Evolutionary conservation across 345 rosid genomes (phyloP), one percentile per base, ranked within the genome.

Genomic region (Bruguiera sexangula): DNA sequence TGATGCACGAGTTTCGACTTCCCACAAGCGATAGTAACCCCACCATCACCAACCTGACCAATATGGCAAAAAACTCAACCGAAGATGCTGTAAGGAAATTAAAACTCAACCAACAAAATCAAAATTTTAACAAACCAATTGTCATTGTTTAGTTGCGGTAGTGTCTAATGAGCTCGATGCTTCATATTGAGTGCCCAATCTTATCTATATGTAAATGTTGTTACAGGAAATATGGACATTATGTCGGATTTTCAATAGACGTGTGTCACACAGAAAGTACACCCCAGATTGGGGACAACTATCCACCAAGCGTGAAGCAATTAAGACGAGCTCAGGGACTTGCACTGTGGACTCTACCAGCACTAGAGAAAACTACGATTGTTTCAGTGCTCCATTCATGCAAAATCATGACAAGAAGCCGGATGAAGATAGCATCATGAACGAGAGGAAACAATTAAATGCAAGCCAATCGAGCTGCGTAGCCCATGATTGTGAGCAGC

Each of bases 1-100:
- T 94, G 98, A 94, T 94, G 98, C 92, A 94, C 27, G 98, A 94
- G 77, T 91, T 94, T 82, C 96, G 98, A 68, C 96, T 94, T 27
- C 96, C 97, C 4, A 26, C 80, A 2, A 62, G 56, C 27, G 68
- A 81, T 5, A 65, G 71, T 71, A 65, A 34, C 68, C 51, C 68
- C 67, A 66, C 0, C 50, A 3, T 43, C 50, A 3, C 50, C 60
- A 73, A 60, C n/a, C 13, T 29, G 22, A 61, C 51, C 30, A 60
- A 72, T 65, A 15, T 9, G 8, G 73, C 76, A 37, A 78, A 78
- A 75, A 29, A 74, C 59, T 65, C 77, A 29, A 10, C 72, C 22
- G 82, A 64, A 73, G 90, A 88, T 71, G 96, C 93, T 20, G 98
- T 93, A 91, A 84, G 96, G 67, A 56, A 22, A n/a, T 68, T n/a